A percentile compares a stretch with the other conserved stretches of the same genome.
phyloP scores from a whole-genome alignment of 1,284 basidiomycete genomes.

The Cutaneotrichosporon mucoides region DNA sequence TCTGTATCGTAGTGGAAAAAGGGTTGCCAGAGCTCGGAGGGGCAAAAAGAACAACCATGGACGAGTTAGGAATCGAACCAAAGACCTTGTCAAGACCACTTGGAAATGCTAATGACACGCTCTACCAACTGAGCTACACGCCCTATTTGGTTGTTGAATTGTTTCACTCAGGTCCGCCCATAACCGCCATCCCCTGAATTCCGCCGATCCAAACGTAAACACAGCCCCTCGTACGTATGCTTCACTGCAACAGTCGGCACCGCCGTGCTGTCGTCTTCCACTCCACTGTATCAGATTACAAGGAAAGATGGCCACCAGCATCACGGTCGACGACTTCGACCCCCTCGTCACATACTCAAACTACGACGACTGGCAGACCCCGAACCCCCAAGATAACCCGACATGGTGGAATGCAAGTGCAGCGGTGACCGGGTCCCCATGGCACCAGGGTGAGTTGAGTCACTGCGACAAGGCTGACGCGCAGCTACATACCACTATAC shows the following conservation, averaged over 20 bases:
- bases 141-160: background rate
- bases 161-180: background rate
- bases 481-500: slow-evolving; percentile 46
- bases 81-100: background rate
- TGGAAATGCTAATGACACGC: background rate
- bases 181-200: too few species aligned
- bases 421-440: slow-evolving; percentile 35
- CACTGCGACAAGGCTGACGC: slow-evolving; percentile 10
- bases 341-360: slow-evolving; percentile 38
- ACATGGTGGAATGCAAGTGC: slow-evolving; percentile 37
- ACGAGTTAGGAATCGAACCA: slow-evolving; percentile 5
- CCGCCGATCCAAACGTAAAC: too few species aligned
- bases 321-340: slow-evolving; percentile 51
- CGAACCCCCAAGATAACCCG: slow-evolving; percentile 45
- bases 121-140: slow-evolving; percentile 5
- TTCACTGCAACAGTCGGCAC: too few species aligned
- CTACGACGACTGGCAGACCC: slow-evolving; percentile 42
- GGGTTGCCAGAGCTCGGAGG: too few species aligned
- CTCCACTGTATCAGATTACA: too few species aligned
- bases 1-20: too few species aligned
- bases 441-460: slow-evolving; percentile 41
- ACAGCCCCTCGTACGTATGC: too few species aligned
- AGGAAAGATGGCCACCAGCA: slow-evolving; percentile 12
- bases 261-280: too few species aligned
- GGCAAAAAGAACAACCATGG: background rate